These are phyloP conservation scores for Laguncularia racemosa DNA, from an alignment of 345 rosid species.

Conservation along the genomic window DNA sequence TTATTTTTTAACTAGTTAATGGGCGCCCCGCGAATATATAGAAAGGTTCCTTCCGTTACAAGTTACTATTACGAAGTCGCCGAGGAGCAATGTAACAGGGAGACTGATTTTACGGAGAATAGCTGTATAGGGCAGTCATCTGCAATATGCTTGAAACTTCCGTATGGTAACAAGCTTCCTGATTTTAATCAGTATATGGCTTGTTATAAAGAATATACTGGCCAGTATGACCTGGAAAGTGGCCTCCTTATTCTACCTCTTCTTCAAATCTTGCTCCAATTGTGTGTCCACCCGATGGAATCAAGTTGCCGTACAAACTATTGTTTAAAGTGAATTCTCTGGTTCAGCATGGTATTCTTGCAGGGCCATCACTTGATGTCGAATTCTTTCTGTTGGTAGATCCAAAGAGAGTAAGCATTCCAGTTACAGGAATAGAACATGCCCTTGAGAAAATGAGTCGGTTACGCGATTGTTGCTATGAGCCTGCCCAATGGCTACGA, in stretches of 20 bases:
- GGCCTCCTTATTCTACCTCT: constrained; percentile 19
- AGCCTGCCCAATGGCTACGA: constrained; percentile 35
- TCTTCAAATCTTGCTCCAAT: constrained; percentile 28
- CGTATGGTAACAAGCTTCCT: constrained; percentile 14
- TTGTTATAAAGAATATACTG: constrained; percentile 19
- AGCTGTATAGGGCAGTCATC: constrained; percentile 42
- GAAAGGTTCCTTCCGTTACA: constrained; percentile 4
- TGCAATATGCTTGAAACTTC: constrained; percentile 48
- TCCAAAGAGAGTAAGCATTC: constrained; percentile 8
- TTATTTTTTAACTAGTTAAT: constrained; percentile 17
- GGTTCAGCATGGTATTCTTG: constrained; percentile 41
- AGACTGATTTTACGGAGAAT: constrained; percentile 38
- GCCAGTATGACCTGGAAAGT: constrained; percentile 10
- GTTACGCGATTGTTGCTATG: constrained; percentile 33
- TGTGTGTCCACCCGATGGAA: constrained; percentile 24
- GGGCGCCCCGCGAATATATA: constrained; percentile 25
- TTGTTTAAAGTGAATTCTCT: constrained; percentile 34
- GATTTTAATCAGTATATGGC: constrained; percentile 21
- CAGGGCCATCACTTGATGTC: constrained; percentile 32
- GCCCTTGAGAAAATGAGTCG: constrained; percentile 28
- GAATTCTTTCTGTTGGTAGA: constrained; percentile 23
- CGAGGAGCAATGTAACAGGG: constrained; percentile 41
- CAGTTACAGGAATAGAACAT: constrained; percentile 23
- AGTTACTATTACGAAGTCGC: constrained; percentile 20
- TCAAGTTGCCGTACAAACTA: constrained; percentile 28